Evolutionary conservation across 2,329 filamentous ascomycete genomes (phyloP).

Genomic region (Aaosphaeria arxii): DNA sequence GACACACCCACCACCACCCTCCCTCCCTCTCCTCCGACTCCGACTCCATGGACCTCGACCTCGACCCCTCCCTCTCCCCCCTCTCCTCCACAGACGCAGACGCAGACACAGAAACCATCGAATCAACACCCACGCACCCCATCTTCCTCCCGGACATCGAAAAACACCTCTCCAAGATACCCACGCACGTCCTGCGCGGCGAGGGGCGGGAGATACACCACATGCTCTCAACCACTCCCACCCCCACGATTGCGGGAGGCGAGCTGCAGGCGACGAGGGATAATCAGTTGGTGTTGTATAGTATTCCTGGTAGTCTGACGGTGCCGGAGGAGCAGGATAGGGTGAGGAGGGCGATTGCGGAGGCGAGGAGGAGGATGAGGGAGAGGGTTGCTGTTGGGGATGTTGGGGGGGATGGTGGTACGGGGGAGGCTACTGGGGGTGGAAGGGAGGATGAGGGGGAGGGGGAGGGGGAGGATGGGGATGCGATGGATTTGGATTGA

Average conservation of each 20-base stretch:
- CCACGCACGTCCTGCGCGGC: constrained; percentile 62
- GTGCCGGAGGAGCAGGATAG: constrained; percentile 69
- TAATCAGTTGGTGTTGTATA: constrained; percentile 78
- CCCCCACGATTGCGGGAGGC: too few species aligned
- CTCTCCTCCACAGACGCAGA: constrained; percentile 89
- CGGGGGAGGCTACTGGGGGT: constrained; percentile 33
- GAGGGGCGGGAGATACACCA: constrained; percentile 7
- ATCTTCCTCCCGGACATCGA: constrained; percentile 85
- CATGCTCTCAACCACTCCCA: too few species aligned
- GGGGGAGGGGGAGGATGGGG: constrained; percentile 44
- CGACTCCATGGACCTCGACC: constrained; percentile 79
- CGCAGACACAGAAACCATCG: constrained; percentile 73
- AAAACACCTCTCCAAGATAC: constrained; percentile 70
- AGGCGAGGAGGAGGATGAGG: constrained; percentile 67
- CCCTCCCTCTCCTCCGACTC: constrained; percentile 50
- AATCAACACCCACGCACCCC: constrained; percentile 61
- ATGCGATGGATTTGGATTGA: constrained; percentile 67
- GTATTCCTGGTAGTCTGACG: constrained; percentile 71
- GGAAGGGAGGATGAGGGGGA: background rate
- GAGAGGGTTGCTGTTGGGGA: constrained; percentile 37
- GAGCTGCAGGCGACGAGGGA: constrained; percentile 43
- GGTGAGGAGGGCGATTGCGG: constrained; percentile 79
- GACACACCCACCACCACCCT: constrained; percentile 18
- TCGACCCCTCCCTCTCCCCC: constrained; percentile 83
- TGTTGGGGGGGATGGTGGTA: background rate